Conservation (phyloP, 2,329 filamentous ascomycete species). For the Talaromyces marneffei region DNA sequence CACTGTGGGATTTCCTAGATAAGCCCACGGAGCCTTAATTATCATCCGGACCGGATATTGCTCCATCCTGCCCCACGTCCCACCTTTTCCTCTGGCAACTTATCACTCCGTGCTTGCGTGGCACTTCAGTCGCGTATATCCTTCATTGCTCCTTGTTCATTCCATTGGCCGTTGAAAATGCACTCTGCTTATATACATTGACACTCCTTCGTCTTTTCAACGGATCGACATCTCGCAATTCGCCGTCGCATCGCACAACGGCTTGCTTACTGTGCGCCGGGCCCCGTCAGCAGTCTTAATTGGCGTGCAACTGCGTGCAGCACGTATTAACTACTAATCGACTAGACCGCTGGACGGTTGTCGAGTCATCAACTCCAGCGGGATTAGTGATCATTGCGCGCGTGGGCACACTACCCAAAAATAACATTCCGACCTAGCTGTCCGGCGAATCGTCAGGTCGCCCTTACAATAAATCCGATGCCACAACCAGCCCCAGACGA, state of each 20-base stretch:
- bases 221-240: background rate
- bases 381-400: background rate
- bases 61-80: conserved; percentile 2
- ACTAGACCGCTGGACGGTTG: conserved; percentile 5
- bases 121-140: background rate
- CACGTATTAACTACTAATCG: background rate
- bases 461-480: conserved; percentile 1
- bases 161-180: background rate
- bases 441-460: background rate
- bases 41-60: background rate
- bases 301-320: background rate
- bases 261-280: background rate
- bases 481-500: conserved; percentile 7
- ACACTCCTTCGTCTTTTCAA: too few species aligned
- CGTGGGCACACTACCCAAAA: background rate
- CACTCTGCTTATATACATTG: background rate
- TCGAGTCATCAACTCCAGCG: background rate
- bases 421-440: background rate
- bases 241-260: too few species aligned
- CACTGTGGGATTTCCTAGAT: background rate
- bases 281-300: background rate
- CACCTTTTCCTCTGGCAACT: background rate
- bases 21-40: background rate
- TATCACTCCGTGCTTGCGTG: background rate
- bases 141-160: background rate